Evolutionary conservation across 2,329 filamentous ascomycete genomes (phyloP).

Genomic region (Magnaporthales sp.): DNA sequence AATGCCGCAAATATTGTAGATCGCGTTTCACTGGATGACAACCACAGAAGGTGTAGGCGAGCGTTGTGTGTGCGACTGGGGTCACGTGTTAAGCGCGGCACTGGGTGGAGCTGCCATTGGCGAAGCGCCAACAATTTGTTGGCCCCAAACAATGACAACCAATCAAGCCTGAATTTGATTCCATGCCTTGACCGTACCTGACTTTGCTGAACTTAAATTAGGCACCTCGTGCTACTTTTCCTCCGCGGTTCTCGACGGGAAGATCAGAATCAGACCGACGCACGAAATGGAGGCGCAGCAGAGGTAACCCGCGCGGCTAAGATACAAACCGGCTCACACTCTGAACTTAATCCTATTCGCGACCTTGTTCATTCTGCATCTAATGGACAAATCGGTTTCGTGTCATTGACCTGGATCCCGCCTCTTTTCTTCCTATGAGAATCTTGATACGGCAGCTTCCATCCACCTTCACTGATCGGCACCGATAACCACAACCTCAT

Average conservation of each 20-base stretch:
- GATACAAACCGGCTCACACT: background rate
- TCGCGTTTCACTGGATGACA: background rate
- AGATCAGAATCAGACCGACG: background rate
- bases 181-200: background rate
- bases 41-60: background rate
- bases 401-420: constrained; percentile 81
- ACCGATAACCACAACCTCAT: constrained; percentile 81
- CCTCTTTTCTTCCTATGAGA: constrained; percentile 77
- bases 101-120: background rate
- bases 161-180: background rate
- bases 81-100: background rate
- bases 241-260: background rate
- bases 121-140: background rate
- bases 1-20: background rate
- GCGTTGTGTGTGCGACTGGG: background rate
- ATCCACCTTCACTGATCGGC: constrained; percentile 74
- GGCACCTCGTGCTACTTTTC: too few relatives aligned
- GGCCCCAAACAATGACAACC: background rate
- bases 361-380: constrained; percentile 59
- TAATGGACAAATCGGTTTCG: constrained; percentile 61
- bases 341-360: background rate
- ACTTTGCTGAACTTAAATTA: background rate
- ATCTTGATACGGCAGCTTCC: constrained; percentile 77
- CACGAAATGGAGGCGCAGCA: background rate
- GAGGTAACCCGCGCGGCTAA: background rate